Base-by-base conservation (phyloP, 352 stramenopile species). In the Phytophthora capsici region DNA sequence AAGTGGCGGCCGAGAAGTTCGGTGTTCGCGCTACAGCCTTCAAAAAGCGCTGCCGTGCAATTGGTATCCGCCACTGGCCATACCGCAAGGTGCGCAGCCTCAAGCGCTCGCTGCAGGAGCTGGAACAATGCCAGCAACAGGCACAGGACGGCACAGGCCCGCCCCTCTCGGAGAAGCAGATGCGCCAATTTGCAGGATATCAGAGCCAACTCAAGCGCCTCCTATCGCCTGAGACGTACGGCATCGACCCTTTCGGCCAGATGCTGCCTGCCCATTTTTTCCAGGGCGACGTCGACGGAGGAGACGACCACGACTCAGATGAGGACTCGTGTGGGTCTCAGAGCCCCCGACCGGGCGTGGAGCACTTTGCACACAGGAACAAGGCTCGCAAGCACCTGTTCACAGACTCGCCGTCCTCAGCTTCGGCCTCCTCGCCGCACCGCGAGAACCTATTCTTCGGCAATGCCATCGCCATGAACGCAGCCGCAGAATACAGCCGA, bases 191-290 rank as follows among this genome's bases (percentile, higher is more conserved):
- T 26, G 59, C 71, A 44, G 77, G 78, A 16, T 92, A 91, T 51
- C 83, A 91, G 60, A 80, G 71, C 22, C 85, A 94, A 51, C 67
- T 94, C n/a, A 79, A 89, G 56, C 86, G 86, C 10, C 73, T 94
- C n/a, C 65, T 94, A 26, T 88, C 83, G 1, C 82, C 85, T 14
- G 83, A 91, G 71, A 91, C 83, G 2, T 94, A 94, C 70, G 85
- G 85, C 45, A 93, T 92, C 51, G 84, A 92, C 55, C 84, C 84
- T 1, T 85, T 73, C 28, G 80, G 81, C 10, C 79, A 86, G 28
- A 59, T 86, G 4, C 70, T 78, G 32, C 61, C 65, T 22, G 57
- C 65, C 6, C 51, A 78, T 45, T 82, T 82, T 62, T 82, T 82
- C 63, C 32, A 66, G 19, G 51, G 44, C 6, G 62, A 75, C 52